These are phyloP conservation scores for Akanthomyces dipterigenus DNA, from an alignment of 2,329 filamentous ascomycete species.

Conservation along the genomic window DNA sequence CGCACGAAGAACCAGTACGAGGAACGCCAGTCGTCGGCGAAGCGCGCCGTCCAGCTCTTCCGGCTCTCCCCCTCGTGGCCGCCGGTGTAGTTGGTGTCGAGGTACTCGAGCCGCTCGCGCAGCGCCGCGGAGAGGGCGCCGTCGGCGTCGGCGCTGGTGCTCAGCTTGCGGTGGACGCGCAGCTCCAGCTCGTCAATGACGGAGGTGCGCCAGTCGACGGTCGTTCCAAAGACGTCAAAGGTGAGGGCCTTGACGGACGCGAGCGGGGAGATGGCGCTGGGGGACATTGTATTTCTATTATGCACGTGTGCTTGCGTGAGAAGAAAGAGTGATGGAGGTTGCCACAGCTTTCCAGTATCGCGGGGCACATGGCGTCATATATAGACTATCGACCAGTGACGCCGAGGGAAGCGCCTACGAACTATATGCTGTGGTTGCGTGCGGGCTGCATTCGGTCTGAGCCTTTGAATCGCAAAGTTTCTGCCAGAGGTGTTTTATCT, in stretches of 20 bases:
- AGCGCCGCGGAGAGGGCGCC: conserved; percentile 37
- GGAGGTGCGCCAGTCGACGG: conserved; percentile 69
- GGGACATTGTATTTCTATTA: conserved; percentile 21
- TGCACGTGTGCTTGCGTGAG: not conserved
- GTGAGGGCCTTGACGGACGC: conserved; percentile 50
- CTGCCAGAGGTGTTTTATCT: no score
- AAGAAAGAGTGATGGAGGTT: not conserved
- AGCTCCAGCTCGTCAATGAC: conserved; percentile 53
- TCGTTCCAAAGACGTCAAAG: conserved; percentile 75
- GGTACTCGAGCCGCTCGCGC: conserved; percentile 39
- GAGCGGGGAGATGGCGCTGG: conserved; percentile 21
- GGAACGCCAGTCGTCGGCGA: conserved; percentile 65
- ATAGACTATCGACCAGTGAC: not conserved
- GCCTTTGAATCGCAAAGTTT: no score
- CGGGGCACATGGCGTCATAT: not conserved
- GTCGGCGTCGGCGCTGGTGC: conserved; percentile 39
- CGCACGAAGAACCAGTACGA: conserved; percentile 57
- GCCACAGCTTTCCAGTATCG: not conserved
- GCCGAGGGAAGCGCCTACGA: not conserved
- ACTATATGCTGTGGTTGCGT: not conserved
- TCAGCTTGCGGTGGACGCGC: conserved; percentile 40
- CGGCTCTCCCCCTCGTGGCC: conserved; percentile 17
- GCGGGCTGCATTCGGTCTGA: not conserved
- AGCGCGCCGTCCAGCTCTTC: conserved; percentile 20
- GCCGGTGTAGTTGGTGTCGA: conserved; percentile 54